Percentiles rank a stretch among this genome's conserved stretches.
Evolutionary conservation across 768 basidiomycete genomes (phyloP).

Genomic region (Gloeophyllum trabeum): DNA sequence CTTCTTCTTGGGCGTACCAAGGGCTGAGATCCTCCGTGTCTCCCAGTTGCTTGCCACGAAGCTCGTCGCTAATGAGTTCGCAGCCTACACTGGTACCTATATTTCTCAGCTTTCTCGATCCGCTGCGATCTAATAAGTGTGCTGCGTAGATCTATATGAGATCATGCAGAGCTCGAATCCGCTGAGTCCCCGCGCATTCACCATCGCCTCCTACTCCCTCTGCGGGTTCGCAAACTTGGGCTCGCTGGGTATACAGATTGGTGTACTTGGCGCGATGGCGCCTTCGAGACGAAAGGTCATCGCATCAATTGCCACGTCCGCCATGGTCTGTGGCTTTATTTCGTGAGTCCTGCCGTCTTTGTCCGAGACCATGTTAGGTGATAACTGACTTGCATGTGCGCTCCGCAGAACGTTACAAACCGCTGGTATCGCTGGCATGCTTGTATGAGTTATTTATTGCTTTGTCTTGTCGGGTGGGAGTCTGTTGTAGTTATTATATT

Average conservation of each 20-base stretch:
- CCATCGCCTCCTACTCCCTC: slow-evolving; percentile 78
- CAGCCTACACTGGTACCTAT: slow-evolving; percentile 44
- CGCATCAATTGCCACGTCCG: slow-evolving; percentile 53
- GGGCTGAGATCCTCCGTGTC: slow-evolving; percentile 70
- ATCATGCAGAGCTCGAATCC: slow-evolving; percentile 34
- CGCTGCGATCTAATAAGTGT: background rate
- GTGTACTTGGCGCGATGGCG: slow-evolving; percentile 60
- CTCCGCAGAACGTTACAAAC: slow-evolving; percentile 38
- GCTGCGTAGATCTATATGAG: slow-evolving; percentile 29
- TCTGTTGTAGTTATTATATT: too few species aligned
- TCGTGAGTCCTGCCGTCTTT: slow-evolving; percentile 19
- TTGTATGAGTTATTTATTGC: slow-evolving; percentile 11
- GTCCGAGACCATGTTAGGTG: background rate
- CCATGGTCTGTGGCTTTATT: slow-evolving; percentile 63
- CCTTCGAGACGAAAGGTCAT: slow-evolving; percentile 63
- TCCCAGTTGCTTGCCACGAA: slow-evolving; percentile 78
- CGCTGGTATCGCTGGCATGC: slow-evolving; percentile 40
- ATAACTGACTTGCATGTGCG: background rate
- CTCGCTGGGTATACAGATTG: slow-evolving; percentile 80
- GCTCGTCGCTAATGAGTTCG: slow-evolving; percentile 81
- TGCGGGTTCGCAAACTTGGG: slow-evolving; percentile 89
- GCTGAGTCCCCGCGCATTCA: slow-evolving; percentile 63
- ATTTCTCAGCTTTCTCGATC: background rate
- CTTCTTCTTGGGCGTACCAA: slow-evolving; percentile 71
- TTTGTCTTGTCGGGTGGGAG: background rate